Conservation (phyloP, 2,329 filamentous ascomycete genomes). For the Neonectria ditissima region DNA sequence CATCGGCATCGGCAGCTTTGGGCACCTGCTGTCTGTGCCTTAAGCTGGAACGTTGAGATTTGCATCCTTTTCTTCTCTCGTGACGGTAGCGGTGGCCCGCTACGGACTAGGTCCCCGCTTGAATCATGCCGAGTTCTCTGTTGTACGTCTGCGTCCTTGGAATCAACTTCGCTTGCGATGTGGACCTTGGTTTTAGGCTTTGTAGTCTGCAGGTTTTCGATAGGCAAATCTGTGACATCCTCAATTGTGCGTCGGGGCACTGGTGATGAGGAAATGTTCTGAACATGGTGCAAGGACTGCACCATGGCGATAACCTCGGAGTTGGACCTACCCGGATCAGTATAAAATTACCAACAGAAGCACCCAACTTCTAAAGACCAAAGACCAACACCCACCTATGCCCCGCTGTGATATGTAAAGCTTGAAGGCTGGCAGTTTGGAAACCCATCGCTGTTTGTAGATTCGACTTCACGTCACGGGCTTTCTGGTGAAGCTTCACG, state of each 20-base stretch:
- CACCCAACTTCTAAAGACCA: background rate
- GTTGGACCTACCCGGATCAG: background rate
- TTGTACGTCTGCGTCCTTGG: background rate
- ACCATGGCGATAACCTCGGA: background rate
- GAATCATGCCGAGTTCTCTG: background rate
- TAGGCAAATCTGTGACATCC: background rate
- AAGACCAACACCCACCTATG: background rate
- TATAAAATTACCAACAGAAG: background rate
- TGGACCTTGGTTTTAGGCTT: background rate
- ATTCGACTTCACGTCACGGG: background rate
- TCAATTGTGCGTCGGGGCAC: background rate
- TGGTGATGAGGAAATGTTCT: background rate
- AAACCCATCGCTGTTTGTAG: background rate
- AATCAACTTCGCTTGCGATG: background rate
- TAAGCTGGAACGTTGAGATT: background rate
- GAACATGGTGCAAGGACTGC: background rate
- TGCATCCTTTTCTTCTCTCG: background rate
- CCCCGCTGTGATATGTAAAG: background rate
- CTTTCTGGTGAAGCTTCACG: background rate
- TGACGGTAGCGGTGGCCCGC: background rate
- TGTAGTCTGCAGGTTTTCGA: background rate
- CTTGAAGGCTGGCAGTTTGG: background rate
- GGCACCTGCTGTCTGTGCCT: background rate
- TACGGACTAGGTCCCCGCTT: background rate
- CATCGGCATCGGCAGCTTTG: constrained; percentile 21